phyloP scores from a whole-genome alignment of 768 basidiomycete species.

The Rhodosporidiobolus sp. region DNA sequence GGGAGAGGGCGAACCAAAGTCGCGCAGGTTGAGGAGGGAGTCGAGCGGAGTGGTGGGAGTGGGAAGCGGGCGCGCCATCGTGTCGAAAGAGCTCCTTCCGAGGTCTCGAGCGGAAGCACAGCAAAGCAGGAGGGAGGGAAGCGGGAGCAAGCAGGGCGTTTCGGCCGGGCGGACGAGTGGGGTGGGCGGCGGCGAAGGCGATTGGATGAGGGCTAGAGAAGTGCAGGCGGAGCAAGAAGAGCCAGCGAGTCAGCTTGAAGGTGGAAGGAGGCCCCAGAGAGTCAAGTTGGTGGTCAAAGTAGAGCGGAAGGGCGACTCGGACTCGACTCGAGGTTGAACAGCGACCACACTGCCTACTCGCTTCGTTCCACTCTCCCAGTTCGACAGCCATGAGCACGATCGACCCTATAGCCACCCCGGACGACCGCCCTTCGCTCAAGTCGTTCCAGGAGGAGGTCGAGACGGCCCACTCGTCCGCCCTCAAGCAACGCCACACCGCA shows the following conservation, averaged over 20 bases:
- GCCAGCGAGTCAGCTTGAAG: too few species aligned
- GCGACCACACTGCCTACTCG: background rate
- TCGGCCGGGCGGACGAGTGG: too few species aligned
- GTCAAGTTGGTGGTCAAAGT: too few species aligned
- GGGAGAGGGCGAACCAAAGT: too few species aligned
- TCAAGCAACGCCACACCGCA: constrained; percentile 36
- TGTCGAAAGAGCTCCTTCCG: too few species aligned
- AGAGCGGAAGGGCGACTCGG: too few species aligned
- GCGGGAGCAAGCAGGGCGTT: background rate
- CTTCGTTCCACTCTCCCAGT: background rate
- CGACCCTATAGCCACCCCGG: background rate
- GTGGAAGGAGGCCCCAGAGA: too few species aligned
- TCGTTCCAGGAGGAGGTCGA: constrained; percentile 49
- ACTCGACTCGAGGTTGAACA: background rate
- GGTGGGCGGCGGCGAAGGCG: too few species aligned
- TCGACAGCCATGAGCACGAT: constrained; percentile 7
- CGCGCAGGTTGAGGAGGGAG: constrained; percentile 10
- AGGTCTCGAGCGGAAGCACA: background rate
- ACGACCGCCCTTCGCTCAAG: constrained; percentile 39
- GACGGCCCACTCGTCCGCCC: constrained; percentile 35
- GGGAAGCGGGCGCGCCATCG: constrained; percentile 2
- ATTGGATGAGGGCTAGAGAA: too few species aligned
- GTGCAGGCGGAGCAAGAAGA: too few species aligned
- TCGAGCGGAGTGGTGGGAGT: constrained; percentile 1
- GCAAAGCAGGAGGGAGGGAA: background rate